Evolutionary conservation across 352 stramenopile species (phyloP).

Genomic region (Globisporangium polare): DNA sequence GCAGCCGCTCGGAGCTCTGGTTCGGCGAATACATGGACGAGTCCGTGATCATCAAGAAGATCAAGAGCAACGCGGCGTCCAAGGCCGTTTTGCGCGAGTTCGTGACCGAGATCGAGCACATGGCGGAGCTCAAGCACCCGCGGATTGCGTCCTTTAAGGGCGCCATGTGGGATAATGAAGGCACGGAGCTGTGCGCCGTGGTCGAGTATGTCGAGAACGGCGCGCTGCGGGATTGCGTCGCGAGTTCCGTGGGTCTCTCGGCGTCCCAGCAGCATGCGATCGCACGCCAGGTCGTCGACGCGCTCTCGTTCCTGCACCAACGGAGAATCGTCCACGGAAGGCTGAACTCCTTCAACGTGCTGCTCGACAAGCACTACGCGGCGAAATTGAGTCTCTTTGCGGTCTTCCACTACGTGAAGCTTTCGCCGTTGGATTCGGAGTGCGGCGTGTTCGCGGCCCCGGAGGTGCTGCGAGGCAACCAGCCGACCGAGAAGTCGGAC

Average conservation of each 20-base stretch:
- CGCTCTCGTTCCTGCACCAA: slow-evolving; percentile 59
- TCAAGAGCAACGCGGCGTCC: slow-evolving; percentile 69
- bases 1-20: slow-evolving; percentile 70
- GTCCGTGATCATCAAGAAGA: slow-evolving; percentile 74
- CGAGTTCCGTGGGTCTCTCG: slow-evolving; percentile 32
- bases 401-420: slow-evolving; percentile 75
- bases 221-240: slow-evolving; percentile 56
- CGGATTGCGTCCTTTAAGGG: slow-evolving; percentile 68
- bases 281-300: slow-evolving; percentile 63
- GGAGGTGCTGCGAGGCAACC: slow-evolving; percentile 64
- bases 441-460: slow-evolving; percentile 65
- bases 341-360: slow-evolving; percentile 73
- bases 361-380: slow-evolving; percentile 59
- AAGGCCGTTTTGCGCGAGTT: slow-evolving; percentile 66
- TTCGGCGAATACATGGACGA: slow-evolving; percentile 64
- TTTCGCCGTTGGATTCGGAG: slow-evolving; percentile 63
- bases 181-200: slow-evolving; percentile 65
- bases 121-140: slow-evolving; percentile 61
- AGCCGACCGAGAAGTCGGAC: slow-evolving; percentile 65
- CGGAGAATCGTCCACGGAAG: slow-evolving; percentile 73
- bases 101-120: slow-evolving; percentile 79
- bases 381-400: slow-evolving; percentile 78
- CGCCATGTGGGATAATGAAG: slow-evolving; percentile 69
- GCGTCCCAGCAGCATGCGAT: slow-evolving; percentile 69
- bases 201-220: slow-evolving; percentile 68